Evolutionary conservation across 169 alveolate species (phyloP), one percentile per base, ranked within the genome.

Genomic region (Eimeria brunetti): DNA sequence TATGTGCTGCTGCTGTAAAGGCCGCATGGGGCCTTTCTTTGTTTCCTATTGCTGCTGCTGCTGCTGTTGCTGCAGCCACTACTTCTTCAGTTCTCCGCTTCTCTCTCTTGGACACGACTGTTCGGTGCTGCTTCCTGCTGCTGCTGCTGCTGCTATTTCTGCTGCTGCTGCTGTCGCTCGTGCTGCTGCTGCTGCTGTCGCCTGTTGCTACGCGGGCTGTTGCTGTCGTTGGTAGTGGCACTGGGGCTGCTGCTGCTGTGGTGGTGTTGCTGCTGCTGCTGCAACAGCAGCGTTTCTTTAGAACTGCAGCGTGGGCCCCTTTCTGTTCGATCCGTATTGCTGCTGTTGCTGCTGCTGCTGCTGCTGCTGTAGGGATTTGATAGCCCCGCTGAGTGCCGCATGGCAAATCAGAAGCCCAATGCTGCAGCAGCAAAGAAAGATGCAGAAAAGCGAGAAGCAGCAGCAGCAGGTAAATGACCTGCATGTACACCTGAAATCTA

Each of bases 351-450:
- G 62, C 81, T 58, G 78, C 78, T 67, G 78, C 78, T 67, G 78
- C 78, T 67, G 78, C 78, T 67, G 78, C 78, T 38, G 41, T 46
- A 88, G 83, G 84, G 69, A 8, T 44, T 38, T 41, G 67, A 44
- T 1, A 62, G 64, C 22, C 83, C 94, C 33, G 62, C 75, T 30
- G 94, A 88, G 94, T 69, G 58, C 64, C 94, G 94, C 84, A 58
- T 88, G 67, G 94, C 94, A 2, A 88, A 88, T 46, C 94, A 88
- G 84, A 88, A 88, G 33, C 94, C 94, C 1, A 27, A n/a, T 62
- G 41, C 94, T 44, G 85, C 85, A 75, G 58, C 58, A 22, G 85
- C 85, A 44, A 75, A 75, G 60, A 75, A 75, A 16, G 85, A 30
- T 4, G 85, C 85, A 38, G 85, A 75, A 9, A 75, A 75, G 22